Conservation (phyloP, 345 rosid species). For the Eucalyptus tenuipes region DNA sequence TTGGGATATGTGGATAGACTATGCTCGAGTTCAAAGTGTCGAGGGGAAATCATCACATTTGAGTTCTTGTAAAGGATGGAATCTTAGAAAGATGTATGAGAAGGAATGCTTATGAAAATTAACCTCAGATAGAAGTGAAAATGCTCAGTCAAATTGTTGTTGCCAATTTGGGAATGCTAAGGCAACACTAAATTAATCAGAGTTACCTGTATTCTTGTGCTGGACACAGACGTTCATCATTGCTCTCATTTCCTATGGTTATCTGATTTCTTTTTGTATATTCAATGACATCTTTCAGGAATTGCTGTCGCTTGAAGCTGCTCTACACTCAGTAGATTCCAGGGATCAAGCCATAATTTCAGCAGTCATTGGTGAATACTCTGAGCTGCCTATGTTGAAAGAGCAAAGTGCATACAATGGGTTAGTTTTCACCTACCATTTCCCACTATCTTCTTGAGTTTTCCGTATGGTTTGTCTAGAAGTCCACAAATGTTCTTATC, state of each 20-base stretch:
- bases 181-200: background rate
- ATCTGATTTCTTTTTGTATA: background rate
- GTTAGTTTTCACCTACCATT: conserved; percentile 14
- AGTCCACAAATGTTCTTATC: background rate
- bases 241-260: background rate
- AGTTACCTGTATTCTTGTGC: background rate
- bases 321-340: conserved; percentile 29
- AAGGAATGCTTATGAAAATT: background rate
- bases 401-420: conserved; percentile 48
- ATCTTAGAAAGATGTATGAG: background rate
- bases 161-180: background rate
- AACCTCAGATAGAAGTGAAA: background rate
- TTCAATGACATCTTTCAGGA: conserved; percentile 21
- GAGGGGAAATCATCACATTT: background rate
- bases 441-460: background rate
- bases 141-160: background rate
- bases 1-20: background rate
- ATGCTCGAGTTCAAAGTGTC: background rate
- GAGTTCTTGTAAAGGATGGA: too few species aligned
- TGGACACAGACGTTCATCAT: background rate
- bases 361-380: conserved; percentile 37
- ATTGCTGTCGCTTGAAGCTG: conserved; percentile 47
- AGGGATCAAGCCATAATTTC: conserved; percentile 42
- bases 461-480: background rate
- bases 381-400: conserved; percentile 44